Evolutionary conservation across 495 filamentous ascomycete species (phyloP).

Genomic region (Neurospora terricola): DNA sequence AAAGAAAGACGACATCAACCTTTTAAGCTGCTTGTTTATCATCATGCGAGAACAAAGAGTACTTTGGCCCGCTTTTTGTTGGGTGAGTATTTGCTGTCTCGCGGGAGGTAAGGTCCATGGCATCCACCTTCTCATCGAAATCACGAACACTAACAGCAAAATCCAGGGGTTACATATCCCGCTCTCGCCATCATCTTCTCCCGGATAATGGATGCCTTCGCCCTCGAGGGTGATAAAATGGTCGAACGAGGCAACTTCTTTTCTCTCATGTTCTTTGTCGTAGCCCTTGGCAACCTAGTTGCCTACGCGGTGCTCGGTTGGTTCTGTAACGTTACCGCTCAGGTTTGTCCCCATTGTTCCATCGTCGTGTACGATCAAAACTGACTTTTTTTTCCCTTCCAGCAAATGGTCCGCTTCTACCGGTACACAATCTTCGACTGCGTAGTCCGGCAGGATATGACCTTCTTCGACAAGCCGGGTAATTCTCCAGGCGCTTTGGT

Average conservation of each 20-base stretch:
- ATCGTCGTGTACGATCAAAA: background rate
- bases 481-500: constrained; percentile 52
- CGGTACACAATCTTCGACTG: constrained; percentile 47
- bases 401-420: constrained; percentile 34
- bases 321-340: constrained; percentile 31
- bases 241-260: constrained; percentile 35
- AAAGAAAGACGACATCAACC: constrained; percentile 8
- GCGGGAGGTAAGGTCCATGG: constrained; percentile 8
- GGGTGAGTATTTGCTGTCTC: constrained; percentile 14
- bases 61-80: constrained; percentile 20
- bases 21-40: constrained; percentile 30
- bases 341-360: constrained; percentile 4
- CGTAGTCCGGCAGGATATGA: constrained; percentile 41
- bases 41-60: constrained; percentile 26
- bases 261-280: constrained; percentile 46
- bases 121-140: background rate
- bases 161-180: constrained; percentile 21
- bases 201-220: constrained; percentile 21
- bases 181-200: constrained; percentile 25
- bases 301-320: constrained; percentile 35
- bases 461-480: constrained; percentile 50
- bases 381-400: background rate
- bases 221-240: constrained; percentile 10
- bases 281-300: constrained; percentile 32
- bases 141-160: background rate